phyloP scores from a whole-genome alignment of 257 asterid species.

The Ocimum tenuiflorum region DNA sequence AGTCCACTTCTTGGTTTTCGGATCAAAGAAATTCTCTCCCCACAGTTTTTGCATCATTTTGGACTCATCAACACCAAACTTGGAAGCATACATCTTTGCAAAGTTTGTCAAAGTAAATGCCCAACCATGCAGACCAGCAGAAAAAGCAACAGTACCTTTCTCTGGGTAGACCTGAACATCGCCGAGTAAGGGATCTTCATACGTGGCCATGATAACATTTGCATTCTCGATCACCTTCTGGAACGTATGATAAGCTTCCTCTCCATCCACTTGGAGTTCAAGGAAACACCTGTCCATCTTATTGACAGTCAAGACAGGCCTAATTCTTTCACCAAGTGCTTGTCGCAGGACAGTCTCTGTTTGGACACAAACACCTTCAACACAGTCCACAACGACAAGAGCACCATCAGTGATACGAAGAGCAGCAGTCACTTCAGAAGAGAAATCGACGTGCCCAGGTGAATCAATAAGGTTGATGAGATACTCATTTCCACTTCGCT shows the following conservation, averaged over 20 bases:
- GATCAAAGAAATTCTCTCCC: constrained; percentile 54
- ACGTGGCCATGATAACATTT: constrained; percentile 43
- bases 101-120: constrained; percentile 37
- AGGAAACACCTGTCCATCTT: constrained; percentile 49
- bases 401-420: constrained; percentile 17
- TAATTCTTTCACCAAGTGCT: constrained; percentile 31
- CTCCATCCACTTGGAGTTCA: constrained; percentile 45
- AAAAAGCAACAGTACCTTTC: constrained; percentile 38
- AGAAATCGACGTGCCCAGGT: constrained; percentile 22
- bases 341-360: constrained; percentile 13
- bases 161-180: constrained; percentile 42
- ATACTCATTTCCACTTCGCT: background rate
- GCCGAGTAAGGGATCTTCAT: constrained; percentile 39
- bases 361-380: constrained; percentile 16
- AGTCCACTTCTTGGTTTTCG: constrained; percentile 51
- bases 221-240: constrained; percentile 42
- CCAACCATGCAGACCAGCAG: constrained; percentile 40
- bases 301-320: constrained; percentile 41
- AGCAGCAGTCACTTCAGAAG: constrained; percentile 38
- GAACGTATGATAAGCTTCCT: constrained; percentile 43
- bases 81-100: constrained; percentile 43
- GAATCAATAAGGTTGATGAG: constrained; percentile 17
- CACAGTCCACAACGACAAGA: constrained; percentile 30
- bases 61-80: constrained; percentile 38
- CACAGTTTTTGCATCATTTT: constrained; percentile 53